Evolutionary conservation across 169 alveolate species (phyloP).

Genomic region (Cryptosporidium baileyi): DNA sequence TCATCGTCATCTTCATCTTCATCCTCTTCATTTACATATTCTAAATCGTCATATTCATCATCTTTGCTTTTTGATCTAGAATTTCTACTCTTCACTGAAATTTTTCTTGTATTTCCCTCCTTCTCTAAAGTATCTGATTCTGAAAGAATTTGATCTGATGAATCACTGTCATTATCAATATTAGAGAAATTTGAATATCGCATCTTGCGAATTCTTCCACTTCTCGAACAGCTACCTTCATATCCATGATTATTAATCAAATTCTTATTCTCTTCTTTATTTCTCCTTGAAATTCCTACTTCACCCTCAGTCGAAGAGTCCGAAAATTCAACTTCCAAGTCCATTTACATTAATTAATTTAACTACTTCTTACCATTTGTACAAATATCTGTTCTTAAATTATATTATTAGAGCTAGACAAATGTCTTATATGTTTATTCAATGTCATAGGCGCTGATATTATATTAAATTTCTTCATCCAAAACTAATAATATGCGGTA

Average conservation of each 20-base stretch:
- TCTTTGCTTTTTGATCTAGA: not conserved
- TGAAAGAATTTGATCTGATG: constrained; percentile 14
- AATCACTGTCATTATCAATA: constrained; percentile 22
- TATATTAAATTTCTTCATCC: no score
- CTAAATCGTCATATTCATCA: constrained; percentile 6
- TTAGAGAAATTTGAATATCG: constrained; percentile 37
- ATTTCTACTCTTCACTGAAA: no score
- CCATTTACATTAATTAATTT: constrained; percentile 7
- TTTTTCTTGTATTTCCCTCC: not conserved
- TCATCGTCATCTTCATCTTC: constrained; percentile 9
- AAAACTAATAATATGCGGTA: no score
- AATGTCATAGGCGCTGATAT: constrained; percentile 68
- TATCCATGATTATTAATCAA: not conserved
- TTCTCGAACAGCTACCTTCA: constrained; percentile 28
- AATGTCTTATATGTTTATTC: constrained; percentile 1
- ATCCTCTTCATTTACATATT: constrained; percentile 29
- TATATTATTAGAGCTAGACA: constrained; percentile 1
- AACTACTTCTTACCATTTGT: not conserved
- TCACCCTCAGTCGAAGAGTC: constrained; percentile 63
- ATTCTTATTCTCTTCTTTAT: not conserved
- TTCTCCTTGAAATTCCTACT: not conserved
- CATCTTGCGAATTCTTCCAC: constrained; percentile 60
- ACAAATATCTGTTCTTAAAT: not conserved
- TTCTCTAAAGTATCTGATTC: not conserved
- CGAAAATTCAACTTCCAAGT: constrained; percentile 67